Conservation (phyloP, 352 stramenopile genomes). For the Globisporangium recalcitrans region DNA sequence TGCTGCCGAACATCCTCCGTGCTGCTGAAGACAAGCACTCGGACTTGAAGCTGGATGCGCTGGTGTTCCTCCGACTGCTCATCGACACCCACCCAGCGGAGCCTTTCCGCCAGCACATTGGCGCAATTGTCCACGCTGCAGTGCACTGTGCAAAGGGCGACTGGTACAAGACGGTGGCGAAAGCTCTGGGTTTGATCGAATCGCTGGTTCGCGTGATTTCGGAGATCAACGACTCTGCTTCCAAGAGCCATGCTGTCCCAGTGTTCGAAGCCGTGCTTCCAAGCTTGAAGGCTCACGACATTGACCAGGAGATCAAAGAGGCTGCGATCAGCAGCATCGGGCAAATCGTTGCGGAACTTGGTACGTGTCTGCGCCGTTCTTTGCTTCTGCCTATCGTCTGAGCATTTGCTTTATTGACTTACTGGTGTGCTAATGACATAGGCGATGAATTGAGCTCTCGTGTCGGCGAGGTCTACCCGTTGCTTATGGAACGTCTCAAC, state of each 20-base stretch:
- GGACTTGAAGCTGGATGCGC: constrained; percentile 94
- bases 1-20: constrained; percentile 80
- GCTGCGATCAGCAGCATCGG: constrained; percentile 90
- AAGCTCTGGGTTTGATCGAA: constrained; percentile 91
- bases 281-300: constrained; percentile 93
- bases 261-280: constrained; percentile 93
- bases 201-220: constrained; percentile 85
- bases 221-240: constrained; percentile 24
- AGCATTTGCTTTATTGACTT: constrained; percentile 34
- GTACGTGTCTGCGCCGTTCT: constrained; percentile 21
- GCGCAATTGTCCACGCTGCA: constrained; percentile 82
- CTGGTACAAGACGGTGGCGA: constrained; percentile 98
- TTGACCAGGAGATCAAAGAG: constrained; percentile 99
- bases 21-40: constrained; percentile 91
- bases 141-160: constrained; percentile 91
- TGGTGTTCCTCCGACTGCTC: constrained; percentile 91
- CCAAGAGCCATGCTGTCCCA: constrained; percentile 59
- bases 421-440: constrained; percentile 18
- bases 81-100: constrained; percentile 87
- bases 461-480: constrained; percentile 79
- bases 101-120: constrained; percentile 77
- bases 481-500: constrained; percentile 95
- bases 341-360: constrained; percentile 78
- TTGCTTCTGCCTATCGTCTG: neutral
- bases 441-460: constrained; percentile 79